Evolutionary conservation across 116 monocot genomes (phyloP).

Genomic region (Trichopus zeylanicus): DNA sequence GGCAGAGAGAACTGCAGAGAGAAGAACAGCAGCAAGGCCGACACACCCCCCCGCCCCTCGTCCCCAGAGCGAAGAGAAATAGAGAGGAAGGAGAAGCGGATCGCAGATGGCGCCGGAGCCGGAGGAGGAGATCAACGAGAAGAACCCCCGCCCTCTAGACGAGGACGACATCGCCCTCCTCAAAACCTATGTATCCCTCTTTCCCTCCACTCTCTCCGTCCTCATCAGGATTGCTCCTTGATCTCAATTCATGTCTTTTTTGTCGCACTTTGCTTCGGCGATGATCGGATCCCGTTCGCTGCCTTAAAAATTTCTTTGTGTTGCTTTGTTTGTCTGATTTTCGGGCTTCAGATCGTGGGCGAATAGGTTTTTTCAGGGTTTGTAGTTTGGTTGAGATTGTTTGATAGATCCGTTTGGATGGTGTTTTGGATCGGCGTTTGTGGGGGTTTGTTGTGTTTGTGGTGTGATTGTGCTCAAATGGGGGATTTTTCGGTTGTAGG

Average conservation of each 20-base stretch:
- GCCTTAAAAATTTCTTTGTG: too few relatives aligned
- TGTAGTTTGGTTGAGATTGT: too few relatives aligned
- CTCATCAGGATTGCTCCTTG: neutral
- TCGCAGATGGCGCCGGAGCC: slow-evolving; percentile 19
- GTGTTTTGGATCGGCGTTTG: too few relatives aligned
- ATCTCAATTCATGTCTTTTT: neutral
- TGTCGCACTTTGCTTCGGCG: neutral
- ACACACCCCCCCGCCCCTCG: too few relatives aligned
- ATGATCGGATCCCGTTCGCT: too few relatives aligned
- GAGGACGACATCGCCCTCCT: slow-evolving; percentile 92
- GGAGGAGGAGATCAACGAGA: slow-evolving; percentile 49
- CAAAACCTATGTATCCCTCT: slow-evolving; percentile 58
- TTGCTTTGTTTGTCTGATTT: too few relatives aligned
- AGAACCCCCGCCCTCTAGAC: slow-evolving; percentile 85
- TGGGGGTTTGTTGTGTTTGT: too few relatives aligned
- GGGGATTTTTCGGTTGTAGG: slow-evolving; percentile 28
- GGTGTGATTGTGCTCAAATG: neutral
- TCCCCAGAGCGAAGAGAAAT: neutral
- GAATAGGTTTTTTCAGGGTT: too few relatives aligned
- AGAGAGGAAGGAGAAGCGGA: neutral
- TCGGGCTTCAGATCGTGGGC: too few relatives aligned
- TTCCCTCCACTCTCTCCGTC: neutral
- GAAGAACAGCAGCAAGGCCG: too few relatives aligned
- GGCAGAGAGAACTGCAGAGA: too few relatives aligned
- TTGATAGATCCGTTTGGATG: too few relatives aligned